Percentiles rank a stretch among this genome's conserved stretches.
These are phyloP conservation scores for Suillus paluster DNA, from an alignment of 768 basidiomycete species.

Conservation along the genomic window DNA sequence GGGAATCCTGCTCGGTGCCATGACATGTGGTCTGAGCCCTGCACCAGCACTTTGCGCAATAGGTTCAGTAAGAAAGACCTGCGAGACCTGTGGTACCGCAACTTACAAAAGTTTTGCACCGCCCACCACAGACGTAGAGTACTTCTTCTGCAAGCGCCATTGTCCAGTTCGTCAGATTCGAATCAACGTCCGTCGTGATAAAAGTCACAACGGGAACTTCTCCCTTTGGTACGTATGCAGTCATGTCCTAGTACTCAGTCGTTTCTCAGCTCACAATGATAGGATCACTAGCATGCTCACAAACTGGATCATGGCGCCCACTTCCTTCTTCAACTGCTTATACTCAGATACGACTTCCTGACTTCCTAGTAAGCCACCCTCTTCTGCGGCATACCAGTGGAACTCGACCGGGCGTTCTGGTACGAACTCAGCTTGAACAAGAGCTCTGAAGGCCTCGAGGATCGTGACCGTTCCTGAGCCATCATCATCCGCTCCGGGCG, in stretches of 20 bases:
- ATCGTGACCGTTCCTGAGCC: slow-evolving; percentile 78
- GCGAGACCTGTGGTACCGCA: background rate
- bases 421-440: slow-evolving; percentile 69
- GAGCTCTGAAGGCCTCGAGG: slow-evolving; percentile 73
- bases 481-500: slow-evolving; percentile 56
- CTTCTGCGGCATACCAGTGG: slow-evolving; percentile 87
- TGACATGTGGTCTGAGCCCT: slow-evolving; percentile 51
- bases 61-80: background rate
- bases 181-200: slow-evolving; percentile 45
- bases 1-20: slow-evolving; percentile 49
- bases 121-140: slow-evolving; percentile 15
- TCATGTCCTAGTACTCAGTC: slow-evolving; percentile 43
- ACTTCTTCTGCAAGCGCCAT: slow-evolving; percentile 40
- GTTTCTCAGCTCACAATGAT: slow-evolving; percentile 30
- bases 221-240: slow-evolving; percentile 34
- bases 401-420: slow-evolving; percentile 74
- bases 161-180: slow-evolving; percentile 47
- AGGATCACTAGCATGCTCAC: slow-evolving; percentile 36
- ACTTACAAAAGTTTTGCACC: slow-evolving; percentile 38
- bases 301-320: slow-evolving; percentile 55
- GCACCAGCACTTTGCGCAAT: slow-evolving; percentile 37
- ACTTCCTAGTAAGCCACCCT: slow-evolving; percentile 28
- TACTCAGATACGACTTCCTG: slow-evolving; percentile 58
- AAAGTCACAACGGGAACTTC: slow-evolving; percentile 20
- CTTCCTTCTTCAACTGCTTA: slow-evolving; percentile 45